Percentiles rank a stretch among this genome's conserved stretches.
Conservation (phyloP, 169 alveolate species). For the Cryptosporidium parvum region DNA sequence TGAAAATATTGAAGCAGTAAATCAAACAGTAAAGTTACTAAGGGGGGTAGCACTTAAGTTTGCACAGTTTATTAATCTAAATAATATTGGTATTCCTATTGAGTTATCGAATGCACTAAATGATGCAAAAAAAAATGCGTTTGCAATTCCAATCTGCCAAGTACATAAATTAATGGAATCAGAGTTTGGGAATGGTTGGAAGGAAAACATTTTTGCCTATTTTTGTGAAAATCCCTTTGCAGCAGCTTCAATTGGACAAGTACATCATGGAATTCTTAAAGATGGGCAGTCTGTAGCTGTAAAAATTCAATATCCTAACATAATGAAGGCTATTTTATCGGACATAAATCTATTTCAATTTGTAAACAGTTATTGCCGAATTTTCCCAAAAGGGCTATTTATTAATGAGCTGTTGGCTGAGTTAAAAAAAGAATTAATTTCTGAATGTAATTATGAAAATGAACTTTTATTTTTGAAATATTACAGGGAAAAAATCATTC, state of each 20-base stretch:
- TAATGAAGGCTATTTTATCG: slow-evolving; percentile 70
- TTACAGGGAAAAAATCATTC: slow-evolving; percentile 58
- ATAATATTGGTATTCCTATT: slow-evolving; percentile 76
- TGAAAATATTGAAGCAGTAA: slow-evolving; percentile 73
- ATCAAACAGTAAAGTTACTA: slow-evolving; percentile 76
- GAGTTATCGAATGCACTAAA: slow-evolving; percentile 77
- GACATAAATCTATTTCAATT: slow-evolving; percentile 77
- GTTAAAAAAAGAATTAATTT: slow-evolving; percentile 79
- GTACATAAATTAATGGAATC: slow-evolving; percentile 69
- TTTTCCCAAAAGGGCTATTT: slow-evolving; percentile 81
- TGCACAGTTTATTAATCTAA: slow-evolving; percentile 78
- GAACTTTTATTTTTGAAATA: slow-evolving; percentile 74
- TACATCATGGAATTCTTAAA: slow-evolving; percentile 76
- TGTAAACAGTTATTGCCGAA: slow-evolving; percentile 16
- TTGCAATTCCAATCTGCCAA: slow-evolving; percentile 77
- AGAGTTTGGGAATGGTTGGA: slow-evolving; percentile 78
- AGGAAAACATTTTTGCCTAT: slow-evolving; percentile 71
- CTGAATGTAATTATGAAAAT: slow-evolving; percentile 82
- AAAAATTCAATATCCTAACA: slow-evolving; percentile 78
- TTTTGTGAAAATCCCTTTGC: slow-evolving; percentile 76
- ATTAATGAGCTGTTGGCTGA: slow-evolving; percentile 79
- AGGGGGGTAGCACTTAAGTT: slow-evolving; percentile 80
- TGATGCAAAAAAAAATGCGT: slow-evolving; percentile 78
- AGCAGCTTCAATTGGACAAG: slow-evolving; percentile 82
- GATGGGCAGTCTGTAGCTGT: slow-evolving; percentile 78